Conservation (phyloP, 805 yeast genomes). For the Soucietia sequanensis region DNA sequence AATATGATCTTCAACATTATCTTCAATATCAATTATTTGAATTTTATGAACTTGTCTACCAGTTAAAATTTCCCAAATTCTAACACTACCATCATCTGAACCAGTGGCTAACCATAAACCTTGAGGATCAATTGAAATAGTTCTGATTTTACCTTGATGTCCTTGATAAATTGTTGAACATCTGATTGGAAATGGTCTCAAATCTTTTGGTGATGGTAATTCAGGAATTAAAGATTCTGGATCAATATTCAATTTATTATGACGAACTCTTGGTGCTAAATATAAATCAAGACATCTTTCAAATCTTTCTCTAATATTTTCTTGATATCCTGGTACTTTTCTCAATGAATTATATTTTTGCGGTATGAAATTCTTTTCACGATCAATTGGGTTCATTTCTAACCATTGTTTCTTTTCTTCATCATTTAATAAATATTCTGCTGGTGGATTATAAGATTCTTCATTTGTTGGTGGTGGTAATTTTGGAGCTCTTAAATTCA, state of each 20-base stretch:
- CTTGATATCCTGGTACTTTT: constrained; percentile 90
- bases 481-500: constrained; percentile 95
- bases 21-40: constrained; percentile 50
- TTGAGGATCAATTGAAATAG: constrained; percentile 78
- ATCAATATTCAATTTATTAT: constrained; percentile 85
- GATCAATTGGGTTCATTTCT: constrained; percentile 66
- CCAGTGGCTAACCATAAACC: constrained; percentile 98
- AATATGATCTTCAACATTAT: constrained; percentile 68
- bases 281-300: constrained; percentile 93
- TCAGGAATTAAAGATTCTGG: constrained; percentile 96
- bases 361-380: constrained; percentile 78
- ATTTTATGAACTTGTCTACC: constrained; percentile 87
- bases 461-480: constrained; percentile 95
- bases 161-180: constrained; percentile 84
- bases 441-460: constrained; percentile 97
- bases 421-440: constrained; percentile 78
- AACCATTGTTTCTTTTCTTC: constrained; percentile 77
- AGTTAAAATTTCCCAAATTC: constrained; percentile 95
- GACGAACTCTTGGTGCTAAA: constrained; percentile 93
- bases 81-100: constrained; percentile 91
- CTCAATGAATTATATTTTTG: constrained; percentile 79
- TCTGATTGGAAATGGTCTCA: constrained; percentile 93
- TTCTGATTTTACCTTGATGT: constrained; percentile 78
- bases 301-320: constrained; percentile 82
- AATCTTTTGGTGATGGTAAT: constrained; percentile 93